phyloP scores from a whole-genome alignment of 371 early-diverging fungal species.

The Mucor indicus region DNA sequence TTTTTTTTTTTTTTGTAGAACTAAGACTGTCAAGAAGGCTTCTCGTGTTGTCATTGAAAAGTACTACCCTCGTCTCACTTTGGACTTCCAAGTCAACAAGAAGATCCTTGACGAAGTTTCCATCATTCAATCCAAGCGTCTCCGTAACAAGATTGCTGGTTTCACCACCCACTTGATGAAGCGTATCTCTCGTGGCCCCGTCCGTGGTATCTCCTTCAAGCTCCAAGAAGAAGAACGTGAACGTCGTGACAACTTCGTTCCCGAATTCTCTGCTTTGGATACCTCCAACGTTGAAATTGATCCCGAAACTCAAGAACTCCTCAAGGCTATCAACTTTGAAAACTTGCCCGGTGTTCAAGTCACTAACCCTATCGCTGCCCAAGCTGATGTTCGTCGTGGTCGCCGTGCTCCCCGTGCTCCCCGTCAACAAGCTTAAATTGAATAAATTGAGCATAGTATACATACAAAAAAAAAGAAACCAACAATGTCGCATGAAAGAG shows the following conservation, averaged over 20 bases:
- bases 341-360: constrained; percentile 71
- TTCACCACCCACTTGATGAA: constrained; percentile 99
- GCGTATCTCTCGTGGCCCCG: constrained; percentile 98
- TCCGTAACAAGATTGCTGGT: constrained; percentile 99
- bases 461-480: too few relatives aligned
- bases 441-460: too few relatives aligned
- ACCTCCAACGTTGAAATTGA: constrained; percentile 94
- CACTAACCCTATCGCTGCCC: constrained; percentile 43
- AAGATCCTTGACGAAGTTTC: constrained; percentile 97
- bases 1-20: constrained; percentile 41
- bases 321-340: constrained; percentile 95
- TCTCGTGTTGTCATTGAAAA: constrained; percentile 99
- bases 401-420: constrained; percentile 28
- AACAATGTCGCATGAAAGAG: too few relatives aligned
- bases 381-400: constrained; percentile 29
- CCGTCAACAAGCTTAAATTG: constrained; percentile 14
- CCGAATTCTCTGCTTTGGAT: constrained; percentile 98
- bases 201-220: constrained; percentile 99
- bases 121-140: constrained; percentile 98
- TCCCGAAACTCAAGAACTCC: constrained; percentile 86
- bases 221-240: constrained; percentile 99
- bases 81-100: constrained; percentile 99
- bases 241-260: constrained; percentile 99
- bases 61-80: constrained; percentile 99
- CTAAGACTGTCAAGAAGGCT: constrained; percentile 99